Base-by-base conservation (phyloP, 805 yeast species). In the Ogataea paraovalis region DNA sequence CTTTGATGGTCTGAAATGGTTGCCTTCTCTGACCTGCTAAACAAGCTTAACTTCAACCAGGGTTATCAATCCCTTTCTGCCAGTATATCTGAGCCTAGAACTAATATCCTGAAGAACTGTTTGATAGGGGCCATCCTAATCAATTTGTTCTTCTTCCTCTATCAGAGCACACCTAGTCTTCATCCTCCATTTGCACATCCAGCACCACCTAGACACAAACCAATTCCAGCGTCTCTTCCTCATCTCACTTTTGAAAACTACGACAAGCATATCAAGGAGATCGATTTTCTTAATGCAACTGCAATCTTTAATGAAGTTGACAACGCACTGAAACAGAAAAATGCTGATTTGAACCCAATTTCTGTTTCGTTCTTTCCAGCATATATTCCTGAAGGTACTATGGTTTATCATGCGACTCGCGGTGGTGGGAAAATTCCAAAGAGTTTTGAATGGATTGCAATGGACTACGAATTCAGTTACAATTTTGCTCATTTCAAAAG, bases 331-430 rank as follows among this genome's bases (percentile, higher is more conserved):
- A 78, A 75, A 52, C 79, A 77, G 50, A 74, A 75, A 43, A 72
- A 73, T 42, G 65, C 78, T 13, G 78, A 79, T 59, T 53, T 80
- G 25, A 68, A 73, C 43, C 85, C 87, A 0, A 71, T 74, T 13
- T 80, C 85, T 3, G 80, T 82, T 18, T 70, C 79, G 5, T 78
- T 72, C 51, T 71, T 81, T 37, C 85, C 87, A 0, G 87, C 83
- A 1, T 73, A 72, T 46, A 69, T 82, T 21, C 85, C 86, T 0
- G 69, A 75, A 39, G 83, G 83, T 3, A 80, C 86, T 0, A 55
- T 77, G 33, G 56, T 82, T 43, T 82, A 78, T 48, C 87, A 82
- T 60, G 69, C 82, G 0, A 79, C 78, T 3, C 46, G 51, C 3
- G 50, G 57, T n/a, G 43, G 45, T 10, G 70, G 71, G 0, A 47